Evolutionary conservation across 257 asterid genomes (phyloP).

Genomic region (Plantago ovata): DNA sequence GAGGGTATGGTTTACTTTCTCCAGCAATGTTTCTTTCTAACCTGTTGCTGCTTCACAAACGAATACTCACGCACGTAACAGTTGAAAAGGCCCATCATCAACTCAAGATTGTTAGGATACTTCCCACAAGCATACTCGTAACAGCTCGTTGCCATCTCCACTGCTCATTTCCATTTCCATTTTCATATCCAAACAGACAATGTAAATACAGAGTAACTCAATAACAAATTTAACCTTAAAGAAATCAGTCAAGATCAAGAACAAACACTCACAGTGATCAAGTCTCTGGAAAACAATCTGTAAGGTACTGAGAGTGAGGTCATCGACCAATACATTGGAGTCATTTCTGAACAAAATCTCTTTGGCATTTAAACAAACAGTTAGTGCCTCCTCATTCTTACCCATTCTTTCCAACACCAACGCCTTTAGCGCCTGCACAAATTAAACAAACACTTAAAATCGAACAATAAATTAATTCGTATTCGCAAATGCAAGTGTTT

Average conservation of each 20-base stretch:
- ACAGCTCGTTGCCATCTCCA: slow-evolving; percentile 94
- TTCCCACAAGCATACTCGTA: slow-evolving; percentile 82
- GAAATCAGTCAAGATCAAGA: slow-evolving; percentile 1
- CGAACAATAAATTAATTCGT: neutral
- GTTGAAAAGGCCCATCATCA: slow-evolving; percentile 89
- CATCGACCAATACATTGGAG: slow-evolving; percentile 61
- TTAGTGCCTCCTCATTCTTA: slow-evolving; percentile 73
- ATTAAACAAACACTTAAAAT: neutral
- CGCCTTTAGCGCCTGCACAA: slow-evolving; percentile 79
- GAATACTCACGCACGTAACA: slow-evolving; percentile 92
- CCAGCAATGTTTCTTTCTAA: slow-evolving; percentile 19
- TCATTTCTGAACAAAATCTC: slow-evolving; percentile 54
- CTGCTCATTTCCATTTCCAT: slow-evolving; percentile 50
- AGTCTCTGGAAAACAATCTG: slow-evolving; percentile 97
- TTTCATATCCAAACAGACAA: slow-evolving; percentile 17
- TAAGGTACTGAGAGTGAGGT: slow-evolving; percentile 85
- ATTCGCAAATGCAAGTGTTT: no score
- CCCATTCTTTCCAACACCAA: slow-evolving; percentile 83
- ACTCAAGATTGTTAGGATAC: slow-evolving; percentile 74
- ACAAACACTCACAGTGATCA: slow-evolving; percentile 58
- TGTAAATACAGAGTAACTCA: slow-evolving; percentile 1
- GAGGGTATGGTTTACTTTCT: neutral
- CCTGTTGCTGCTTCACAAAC: slow-evolving; percentile 99
- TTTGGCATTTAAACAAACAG: slow-evolving; percentile 78
- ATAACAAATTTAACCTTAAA: neutral